Percentiles rank a stretch among this genome's conserved stretches.
phyloP scores from a whole-genome alignment of 345 rosid species.

The Chamaenerion angustifolium region DNA sequence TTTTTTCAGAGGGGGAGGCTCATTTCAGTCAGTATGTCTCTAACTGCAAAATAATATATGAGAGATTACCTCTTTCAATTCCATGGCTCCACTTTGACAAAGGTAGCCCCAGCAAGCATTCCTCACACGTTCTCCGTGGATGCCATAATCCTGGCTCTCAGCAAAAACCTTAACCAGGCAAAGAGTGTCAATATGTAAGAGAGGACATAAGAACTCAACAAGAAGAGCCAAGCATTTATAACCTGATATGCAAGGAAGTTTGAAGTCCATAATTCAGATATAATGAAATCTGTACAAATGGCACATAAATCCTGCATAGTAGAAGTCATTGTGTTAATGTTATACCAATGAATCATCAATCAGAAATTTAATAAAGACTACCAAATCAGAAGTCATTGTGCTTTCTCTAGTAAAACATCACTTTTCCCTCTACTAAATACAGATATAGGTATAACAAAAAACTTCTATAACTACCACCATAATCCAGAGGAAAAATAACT shows the following conservation, averaged over 20 bases:
- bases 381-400: too few relatives aligned
- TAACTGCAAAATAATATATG: neutral
- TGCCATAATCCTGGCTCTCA: constrained; percentile 92
- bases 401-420: neutral
- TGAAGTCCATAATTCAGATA: constrained; percentile 80
- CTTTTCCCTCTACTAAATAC: too few relatives aligned
- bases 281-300: constrained; percentile 86
- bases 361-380: too few relatives aligned
- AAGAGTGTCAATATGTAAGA: constrained; percentile 1
- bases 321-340: neutral
- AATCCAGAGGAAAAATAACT: neutral
- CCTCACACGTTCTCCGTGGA: constrained; percentile 93
- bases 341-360: too few relatives aligned
- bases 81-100: constrained; percentile 90
- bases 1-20: too few relatives aligned
- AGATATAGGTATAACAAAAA: too few relatives aligned
- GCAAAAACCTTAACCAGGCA: constrained; percentile 60
- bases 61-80: constrained; percentile 63
- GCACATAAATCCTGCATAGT: constrained; percentile 75
- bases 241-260: constrained; percentile 95
- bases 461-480: neutral
- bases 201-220: neutral
- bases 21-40: too few relatives aligned
- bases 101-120: constrained; percentile 98
- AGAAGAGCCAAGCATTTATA: constrained; percentile 7